A percentile compares a stretch with the other conserved stretches of the same genome.
Conservation (phyloP, 495 filamentous ascomycete genomes). For the Annulohypoxylon maeteangense region DNA sequence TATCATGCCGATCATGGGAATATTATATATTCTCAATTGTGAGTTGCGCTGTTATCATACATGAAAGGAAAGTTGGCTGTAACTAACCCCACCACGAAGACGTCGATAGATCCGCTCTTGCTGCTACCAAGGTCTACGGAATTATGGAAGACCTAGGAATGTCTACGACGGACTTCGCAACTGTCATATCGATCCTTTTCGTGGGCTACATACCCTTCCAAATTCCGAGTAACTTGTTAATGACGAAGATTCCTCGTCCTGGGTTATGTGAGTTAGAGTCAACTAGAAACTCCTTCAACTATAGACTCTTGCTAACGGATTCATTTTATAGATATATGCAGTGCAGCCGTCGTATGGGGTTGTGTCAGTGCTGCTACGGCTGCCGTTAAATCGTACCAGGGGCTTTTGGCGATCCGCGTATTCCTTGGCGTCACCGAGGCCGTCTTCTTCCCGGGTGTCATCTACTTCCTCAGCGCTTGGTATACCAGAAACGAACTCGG, state of each 20-base stretch:
- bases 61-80: too few species aligned
- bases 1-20: constrained; percentile 4
- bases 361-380: neutral
- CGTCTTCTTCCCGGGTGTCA: neutral
- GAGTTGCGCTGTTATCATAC: neutral
- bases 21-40: constrained; percentile 9
- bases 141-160: constrained; percentile 2
- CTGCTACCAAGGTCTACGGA: neutral
- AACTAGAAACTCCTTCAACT: neutral
- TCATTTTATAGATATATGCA: neutral
- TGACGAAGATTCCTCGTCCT: neutral
- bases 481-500: constrained; percentile 3
- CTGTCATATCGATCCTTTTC: constrained; percentile 3
- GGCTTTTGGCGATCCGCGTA: neutral
- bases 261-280: neutral
- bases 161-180: neutral
- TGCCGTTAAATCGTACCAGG: neutral
- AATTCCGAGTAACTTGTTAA: neutral
- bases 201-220: neutral
- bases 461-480: constrained; percentile 3
- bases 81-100: neutral
- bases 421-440: constrained; percentile 2
- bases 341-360: neutral
- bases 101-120: constrained; percentile 1
- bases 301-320: neutral